Evolutionary conservation across 176 grass and related monocot genomes (phyloP).

Genomic region (Leersia perrieri): DNA sequence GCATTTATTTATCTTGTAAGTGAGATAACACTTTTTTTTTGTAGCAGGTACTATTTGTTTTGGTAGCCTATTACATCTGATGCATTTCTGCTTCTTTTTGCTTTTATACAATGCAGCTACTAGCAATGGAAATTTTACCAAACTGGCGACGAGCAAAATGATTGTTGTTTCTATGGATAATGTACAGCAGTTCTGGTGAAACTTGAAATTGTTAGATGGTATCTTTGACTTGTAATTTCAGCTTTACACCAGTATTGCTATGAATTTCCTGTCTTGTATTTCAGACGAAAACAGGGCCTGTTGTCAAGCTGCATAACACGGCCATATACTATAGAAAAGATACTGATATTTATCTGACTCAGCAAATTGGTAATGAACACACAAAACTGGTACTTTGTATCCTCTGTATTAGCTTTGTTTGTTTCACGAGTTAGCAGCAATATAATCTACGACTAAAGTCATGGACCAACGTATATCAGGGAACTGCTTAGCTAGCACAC

Average conservation of each 20-base stretch:
- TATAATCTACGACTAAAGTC: background rate
- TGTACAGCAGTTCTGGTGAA: slow-evolving; percentile 10
- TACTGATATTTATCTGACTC: background rate
- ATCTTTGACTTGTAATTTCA: background rate
- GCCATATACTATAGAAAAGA: background rate
- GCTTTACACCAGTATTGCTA: background rate
- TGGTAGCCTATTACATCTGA: slow-evolving; percentile 22
- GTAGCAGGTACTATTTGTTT: background rate
- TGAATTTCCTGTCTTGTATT: slow-evolving; percentile 22
- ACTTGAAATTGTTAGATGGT: slow-evolving; percentile 19
- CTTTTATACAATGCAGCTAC: slow-evolving; percentile 21
- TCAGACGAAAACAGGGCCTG: background rate
- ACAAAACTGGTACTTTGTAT: background rate
- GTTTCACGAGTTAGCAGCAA: background rate
- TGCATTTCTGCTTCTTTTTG: background rate
- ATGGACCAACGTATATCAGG: background rate
- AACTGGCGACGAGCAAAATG: background rate
- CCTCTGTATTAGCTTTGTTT: background rate
- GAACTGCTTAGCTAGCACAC: background rate
- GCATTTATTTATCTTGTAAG: background rate
- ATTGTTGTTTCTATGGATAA: background rate
- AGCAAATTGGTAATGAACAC: background rate
- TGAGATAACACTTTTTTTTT: background rate
- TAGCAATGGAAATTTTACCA: background rate
- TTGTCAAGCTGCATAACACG: background rate